These are phyloP conservation scores for Yamadazyma dushanensis DNA, from an alignment of 1,139 yeast genomes.

Conservation along the genomic window DNA sequence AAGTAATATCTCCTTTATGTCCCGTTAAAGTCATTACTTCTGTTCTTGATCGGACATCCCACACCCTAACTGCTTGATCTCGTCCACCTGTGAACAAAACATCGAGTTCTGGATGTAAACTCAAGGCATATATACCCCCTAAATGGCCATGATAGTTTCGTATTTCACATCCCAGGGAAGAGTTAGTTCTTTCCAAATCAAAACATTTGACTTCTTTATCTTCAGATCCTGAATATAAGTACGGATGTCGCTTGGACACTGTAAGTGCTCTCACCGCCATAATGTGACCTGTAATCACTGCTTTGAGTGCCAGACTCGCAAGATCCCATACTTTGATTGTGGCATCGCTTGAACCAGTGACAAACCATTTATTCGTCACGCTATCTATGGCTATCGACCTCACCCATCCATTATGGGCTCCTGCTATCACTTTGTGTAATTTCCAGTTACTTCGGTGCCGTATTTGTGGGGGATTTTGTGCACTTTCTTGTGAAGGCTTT, in stretches of 20 bases:
- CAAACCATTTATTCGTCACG: slow-evolving; percentile 81
- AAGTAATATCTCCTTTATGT: slow-evolving; percentile 73
- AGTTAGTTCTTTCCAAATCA: slow-evolving; percentile 87
- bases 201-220: slow-evolving; percentile 95
- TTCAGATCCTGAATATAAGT: slow-evolving; percentile 88
- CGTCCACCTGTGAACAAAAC: slow-evolving; percentile 88
- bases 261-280: slow-evolving; percentile 83
- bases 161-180: slow-evolving; percentile 52
- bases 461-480: too few relatives aligned
- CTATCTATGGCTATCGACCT: slow-evolving; percentile 80
- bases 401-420: slow-evolving; percentile 94
- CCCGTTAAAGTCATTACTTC: slow-evolving; percentile 81
- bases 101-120: slow-evolving; percentile 84
- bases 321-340: slow-evolving; percentile 93
- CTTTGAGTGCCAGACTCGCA: slow-evolving; percentile 65
- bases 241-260: slow-evolving; percentile 76
- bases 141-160: slow-evolving; percentile 93
- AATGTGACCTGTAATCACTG: slow-evolving; percentile 86
- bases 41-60: slow-evolving; percentile 87
- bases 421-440: slow-evolving; percentile 67
- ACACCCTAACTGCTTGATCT: slow-evolving; percentile 81
- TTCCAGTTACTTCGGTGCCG: too few relatives aligned
- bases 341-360: slow-evolving; percentile 85
- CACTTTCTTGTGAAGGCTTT: too few relatives aligned
- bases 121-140: slow-evolving; percentile 83